These are phyloP conservation scores for Entomortierella lignicola DNA, from an alignment of 192 early-diverging fungal species.

Conservation along the genomic window DNA sequence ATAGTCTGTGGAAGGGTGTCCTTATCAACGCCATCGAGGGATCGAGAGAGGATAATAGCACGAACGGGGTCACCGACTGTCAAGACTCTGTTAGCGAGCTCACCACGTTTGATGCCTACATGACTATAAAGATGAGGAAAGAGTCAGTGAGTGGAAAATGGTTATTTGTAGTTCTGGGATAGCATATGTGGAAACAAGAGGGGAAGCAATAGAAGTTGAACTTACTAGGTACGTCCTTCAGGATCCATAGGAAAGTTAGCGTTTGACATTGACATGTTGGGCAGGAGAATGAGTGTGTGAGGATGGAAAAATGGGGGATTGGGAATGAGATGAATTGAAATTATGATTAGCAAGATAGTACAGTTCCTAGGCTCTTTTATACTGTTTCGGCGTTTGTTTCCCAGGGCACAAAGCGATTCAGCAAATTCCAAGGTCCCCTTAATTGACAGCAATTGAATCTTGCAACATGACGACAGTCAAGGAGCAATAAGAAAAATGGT, in stretches of 20 bases:
- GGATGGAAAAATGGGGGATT: not conserved
- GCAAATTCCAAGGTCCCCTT: no score
- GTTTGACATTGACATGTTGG: conserved; percentile 59
- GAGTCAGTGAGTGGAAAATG: not conserved
- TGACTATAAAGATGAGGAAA: conserved; percentile 55
- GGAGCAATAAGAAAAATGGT: no score
- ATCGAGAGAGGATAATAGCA: conserved; percentile 70
- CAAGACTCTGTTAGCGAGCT: conserved; percentile 89
- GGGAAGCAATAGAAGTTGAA: not conserved
- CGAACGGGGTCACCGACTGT: conserved; percentile 89
- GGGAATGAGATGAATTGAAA: conserved; percentile 3
- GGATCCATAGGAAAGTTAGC: conserved; percentile 86
- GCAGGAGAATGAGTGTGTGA: not conserved
- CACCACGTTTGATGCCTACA: conserved; percentile 77
- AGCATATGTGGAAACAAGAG: no score
- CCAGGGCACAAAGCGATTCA: no score
- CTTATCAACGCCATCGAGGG: conserved; percentile 64
- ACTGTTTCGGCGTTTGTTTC: no score
- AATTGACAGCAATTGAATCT: no score
- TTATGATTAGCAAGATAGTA: not conserved
- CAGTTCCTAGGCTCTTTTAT: no score
- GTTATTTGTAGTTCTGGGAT: no score
- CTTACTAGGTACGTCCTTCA: conserved; percentile 79
- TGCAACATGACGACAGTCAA: no score
- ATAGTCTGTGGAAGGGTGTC: conserved; percentile 44